Evolutionary conservation across 1,284 basidiomycete species (phyloP).

Genomic region (Irpex sp.): DNA sequence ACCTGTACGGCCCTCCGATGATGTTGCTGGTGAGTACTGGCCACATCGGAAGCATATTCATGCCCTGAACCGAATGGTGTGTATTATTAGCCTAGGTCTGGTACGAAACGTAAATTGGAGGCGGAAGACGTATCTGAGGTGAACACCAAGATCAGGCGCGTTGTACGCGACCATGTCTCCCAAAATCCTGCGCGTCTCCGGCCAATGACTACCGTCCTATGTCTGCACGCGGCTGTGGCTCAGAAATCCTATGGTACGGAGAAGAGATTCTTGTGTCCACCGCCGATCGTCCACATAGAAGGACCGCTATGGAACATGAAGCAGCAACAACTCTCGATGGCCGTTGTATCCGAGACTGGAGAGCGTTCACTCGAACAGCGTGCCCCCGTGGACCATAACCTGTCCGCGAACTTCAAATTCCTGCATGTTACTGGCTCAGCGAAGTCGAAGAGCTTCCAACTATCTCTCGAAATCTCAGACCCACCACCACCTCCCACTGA

Average conservation of each 20-base stretch:
- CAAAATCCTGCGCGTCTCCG: slow-evolving; percentile 68
- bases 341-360: slow-evolving; percentile 79
- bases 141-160: slow-evolving; percentile 75
- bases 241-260: slow-evolving; percentile 92
- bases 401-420: slow-evolving; percentile 87
- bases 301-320: slow-evolving; percentile 81
- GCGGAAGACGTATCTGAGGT: slow-evolving; percentile 64
- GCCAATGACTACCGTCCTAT: slow-evolving; percentile 87
- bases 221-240: slow-evolving; percentile 84
- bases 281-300: slow-evolving; percentile 84
- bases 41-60: neutral
- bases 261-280: slow-evolving; percentile 88
- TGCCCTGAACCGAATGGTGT: neutral
- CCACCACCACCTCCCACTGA: slow-evolving; percentile 53
- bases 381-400: slow-evolving; percentile 73
- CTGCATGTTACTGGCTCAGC: slow-evolving; percentile 85
- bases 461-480: slow-evolving; percentile 79
- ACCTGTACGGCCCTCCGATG: slow-evolving; percentile 1
- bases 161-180: slow-evolving; percentile 73
- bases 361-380: slow-evolving; percentile 82
- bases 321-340: slow-evolving; percentile 78
- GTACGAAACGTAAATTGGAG: slow-evolving; percentile 72
- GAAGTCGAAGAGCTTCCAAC: slow-evolving; percentile 86
- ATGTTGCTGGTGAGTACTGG: neutral
- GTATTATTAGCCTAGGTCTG: slow-evolving; percentile 23